Percentiles rank a stretch among this genome's conserved stretches.
Conservation (phyloP, 2,329 filamentous ascomycete species). For the Botrytis porri region DNA sequence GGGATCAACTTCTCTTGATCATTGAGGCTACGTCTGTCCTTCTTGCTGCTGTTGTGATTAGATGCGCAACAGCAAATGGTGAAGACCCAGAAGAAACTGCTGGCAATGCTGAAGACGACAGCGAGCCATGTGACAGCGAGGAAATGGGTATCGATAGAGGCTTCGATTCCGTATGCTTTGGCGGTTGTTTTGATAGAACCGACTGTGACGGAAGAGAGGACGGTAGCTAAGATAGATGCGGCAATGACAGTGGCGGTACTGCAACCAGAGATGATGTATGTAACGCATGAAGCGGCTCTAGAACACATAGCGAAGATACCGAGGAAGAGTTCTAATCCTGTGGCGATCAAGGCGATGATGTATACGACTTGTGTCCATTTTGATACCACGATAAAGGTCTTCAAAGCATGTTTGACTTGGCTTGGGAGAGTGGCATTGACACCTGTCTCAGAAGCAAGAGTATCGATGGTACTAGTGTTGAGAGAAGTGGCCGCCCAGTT, state of each 20-base stretch:
- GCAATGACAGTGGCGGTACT: constrained; percentile 54
- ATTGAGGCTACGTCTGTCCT: constrained; percentile 22
- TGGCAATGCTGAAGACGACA: constrained; percentile 70
- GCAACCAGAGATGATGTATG: constrained; percentile 70
- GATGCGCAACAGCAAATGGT: constrained; percentile 79
- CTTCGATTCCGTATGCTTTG: constrained; percentile 68
- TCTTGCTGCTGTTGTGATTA: constrained; percentile 26
- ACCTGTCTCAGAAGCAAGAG: constrained; percentile 45
- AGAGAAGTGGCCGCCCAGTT: constrained; percentile 76
- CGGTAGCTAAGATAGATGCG: constrained; percentile 71
- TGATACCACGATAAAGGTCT: constrained; percentile 68
- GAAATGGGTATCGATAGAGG: constrained; percentile 65
- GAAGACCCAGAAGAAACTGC: constrained; percentile 86
- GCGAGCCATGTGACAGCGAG: constrained; percentile 76
- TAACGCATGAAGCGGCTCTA: constrained; percentile 75
- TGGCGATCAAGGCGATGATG: constrained; percentile 67
- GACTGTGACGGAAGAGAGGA: constrained; percentile 67
- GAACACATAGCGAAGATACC: constrained; percentile 83
- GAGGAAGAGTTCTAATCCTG: constrained; percentile 69
- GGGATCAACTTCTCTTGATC: constrained; percentile 35
- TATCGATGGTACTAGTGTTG: constrained; percentile 61
- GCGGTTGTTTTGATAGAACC: constrained; percentile 65
- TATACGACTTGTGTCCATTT: constrained; percentile 85
- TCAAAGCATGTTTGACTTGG: constrained; percentile 63
- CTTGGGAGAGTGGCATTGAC: constrained; percentile 63